These are phyloP conservation scores for Tuber borchii DNA, from an alignment of 495 filamentous ascomycete species.

Conservation along the genomic window DNA sequence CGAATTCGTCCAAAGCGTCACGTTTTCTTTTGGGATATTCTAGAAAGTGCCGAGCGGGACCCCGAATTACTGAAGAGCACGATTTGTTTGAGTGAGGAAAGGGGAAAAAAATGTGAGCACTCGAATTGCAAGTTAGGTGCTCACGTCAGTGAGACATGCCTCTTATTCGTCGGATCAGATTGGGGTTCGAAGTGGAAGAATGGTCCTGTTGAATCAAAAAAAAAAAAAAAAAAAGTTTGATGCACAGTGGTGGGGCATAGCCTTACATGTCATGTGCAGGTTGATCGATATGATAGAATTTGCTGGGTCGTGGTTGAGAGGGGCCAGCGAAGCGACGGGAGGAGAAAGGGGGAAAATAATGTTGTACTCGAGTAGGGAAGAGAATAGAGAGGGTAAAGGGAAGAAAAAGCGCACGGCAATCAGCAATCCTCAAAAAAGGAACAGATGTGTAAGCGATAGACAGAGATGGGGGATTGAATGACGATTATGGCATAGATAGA, in stretches of 20 bases:
- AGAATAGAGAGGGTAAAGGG: not conserved
- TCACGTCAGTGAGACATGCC: not conserved
- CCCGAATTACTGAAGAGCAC: not conserved
- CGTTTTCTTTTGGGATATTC: not conserved
- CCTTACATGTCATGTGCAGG: constrained; percentile 19
- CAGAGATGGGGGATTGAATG: not conserved
- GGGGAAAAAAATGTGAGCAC: not conserved
- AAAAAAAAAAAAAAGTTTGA: not conserved
- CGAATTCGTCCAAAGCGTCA: constrained; percentile 1
- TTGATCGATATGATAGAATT: constrained; percentile 20
- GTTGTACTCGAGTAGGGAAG: not conserved
- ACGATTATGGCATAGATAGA: not conserved
- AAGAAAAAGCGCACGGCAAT: not conserved
- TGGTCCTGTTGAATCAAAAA: not conserved
- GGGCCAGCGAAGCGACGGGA: constrained; percentile 22
- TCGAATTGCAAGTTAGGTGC: not conserved
- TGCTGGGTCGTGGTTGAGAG: constrained; percentile 10
- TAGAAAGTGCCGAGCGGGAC: not conserved
- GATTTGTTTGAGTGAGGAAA: constrained; percentile 21
- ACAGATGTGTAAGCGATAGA: not conserved
- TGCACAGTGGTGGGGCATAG: constrained; percentile 3
- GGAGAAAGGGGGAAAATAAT: not conserved
- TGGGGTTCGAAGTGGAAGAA: not conserved
- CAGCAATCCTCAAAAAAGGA: not conserved
- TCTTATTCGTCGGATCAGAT: not conserved